Evolutionary conservation across 1,139 yeast genomes (phyloP).

Genomic region (Geotrichum restrictum): DNA sequence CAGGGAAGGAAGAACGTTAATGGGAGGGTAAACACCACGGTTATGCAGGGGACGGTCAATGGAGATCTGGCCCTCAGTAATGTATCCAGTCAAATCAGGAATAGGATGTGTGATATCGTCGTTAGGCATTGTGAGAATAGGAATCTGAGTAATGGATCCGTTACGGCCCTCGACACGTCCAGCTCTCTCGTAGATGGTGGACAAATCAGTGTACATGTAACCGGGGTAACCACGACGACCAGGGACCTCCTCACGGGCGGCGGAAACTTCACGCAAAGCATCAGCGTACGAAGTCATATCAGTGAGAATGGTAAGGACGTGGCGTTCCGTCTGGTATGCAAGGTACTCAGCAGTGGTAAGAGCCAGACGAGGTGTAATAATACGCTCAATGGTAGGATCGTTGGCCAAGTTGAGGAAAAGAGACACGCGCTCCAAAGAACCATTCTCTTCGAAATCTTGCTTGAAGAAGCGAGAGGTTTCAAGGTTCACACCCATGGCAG

Average conservation of each 20-base stretch:
- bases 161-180: constrained; percentile 99
- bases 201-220: constrained; percentile 99
- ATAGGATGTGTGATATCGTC: constrained; percentile 99
- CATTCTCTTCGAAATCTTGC: constrained; percentile 98
- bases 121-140: constrained; percentile 98
- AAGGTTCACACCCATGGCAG: constrained; percentile 95
- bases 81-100: constrained; percentile 99
- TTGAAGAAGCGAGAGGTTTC: constrained; percentile 92
- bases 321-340: constrained; percentile 99
- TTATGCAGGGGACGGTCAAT: constrained; percentile 94
- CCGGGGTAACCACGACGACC: constrained; percentile 99
- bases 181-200: constrained; percentile 98
- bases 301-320: constrained; percentile 93
- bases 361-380: constrained; percentile 98
- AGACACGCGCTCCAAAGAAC: constrained; percentile 95
- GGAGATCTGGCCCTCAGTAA: constrained; percentile 97
- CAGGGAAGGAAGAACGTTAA: constrained; percentile 92
- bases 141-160: constrained; percentile 98
- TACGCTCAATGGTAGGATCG: constrained; percentile 99
- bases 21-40: constrained; percentile 98
- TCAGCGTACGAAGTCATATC: constrained; percentile 99
- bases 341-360: constrained; percentile 96
- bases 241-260: constrained; percentile 99
- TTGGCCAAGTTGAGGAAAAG: constrained; percentile 95
- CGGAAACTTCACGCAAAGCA: constrained; percentile 98